These are phyloP conservation scores for Puccinia sorghi DNA, from an alignment of 1,284 basidiomycete species.

Conservation along the genomic window DNA sequence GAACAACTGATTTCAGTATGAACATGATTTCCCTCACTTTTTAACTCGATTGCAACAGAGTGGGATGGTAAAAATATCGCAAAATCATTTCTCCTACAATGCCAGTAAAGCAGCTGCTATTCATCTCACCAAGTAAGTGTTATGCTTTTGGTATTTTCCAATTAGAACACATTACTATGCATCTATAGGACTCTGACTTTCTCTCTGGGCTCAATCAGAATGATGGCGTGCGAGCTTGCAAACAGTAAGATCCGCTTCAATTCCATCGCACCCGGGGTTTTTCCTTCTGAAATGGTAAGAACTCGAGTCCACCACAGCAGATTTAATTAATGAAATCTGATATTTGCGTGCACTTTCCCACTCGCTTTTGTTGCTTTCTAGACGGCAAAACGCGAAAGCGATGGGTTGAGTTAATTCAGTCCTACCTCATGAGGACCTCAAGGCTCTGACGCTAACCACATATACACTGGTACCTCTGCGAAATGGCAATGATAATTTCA, in stretches of 20 bases:
- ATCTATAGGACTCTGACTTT: slow-evolving; percentile 26
- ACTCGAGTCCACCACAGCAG: not conserved
- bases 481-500: not conserved
- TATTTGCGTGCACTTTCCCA: not conserved
- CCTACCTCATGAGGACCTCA: not conserved
- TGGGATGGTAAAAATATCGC: slow-evolving; percentile 44
- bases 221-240: slow-evolving; percentile 37
- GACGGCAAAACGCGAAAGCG: slow-evolving; percentile 37
- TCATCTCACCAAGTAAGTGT: slow-evolving; percentile 51
- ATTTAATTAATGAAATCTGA: not conserved
- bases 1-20: not conserved
- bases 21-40: not conserved
- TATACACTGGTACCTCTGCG: slow-evolving; percentile 8
- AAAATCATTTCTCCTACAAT: slow-evolving; percentile 53
- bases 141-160: not conserved
- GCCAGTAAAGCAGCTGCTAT: slow-evolving; percentile 54
- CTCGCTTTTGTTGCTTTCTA: not conserved
- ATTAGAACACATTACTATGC: not conserved
- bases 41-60: slow-evolving; percentile 9
- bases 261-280: slow-evolving; percentile 55
- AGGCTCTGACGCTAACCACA: not conserved
- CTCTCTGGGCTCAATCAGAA: slow-evolving; percentile 51
- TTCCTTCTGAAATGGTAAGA: slow-evolving; percentile 53
- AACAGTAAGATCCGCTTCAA: slow-evolving; percentile 52
- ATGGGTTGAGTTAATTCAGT: slow-evolving; percentile 40